A percentile compares a stretch with the other conserved stretches of the same genome.
Evolutionary conservation across 2,329 filamentous ascomycete species (phyloP).

Genomic region (Chaetomiaceae sp.): DNA sequence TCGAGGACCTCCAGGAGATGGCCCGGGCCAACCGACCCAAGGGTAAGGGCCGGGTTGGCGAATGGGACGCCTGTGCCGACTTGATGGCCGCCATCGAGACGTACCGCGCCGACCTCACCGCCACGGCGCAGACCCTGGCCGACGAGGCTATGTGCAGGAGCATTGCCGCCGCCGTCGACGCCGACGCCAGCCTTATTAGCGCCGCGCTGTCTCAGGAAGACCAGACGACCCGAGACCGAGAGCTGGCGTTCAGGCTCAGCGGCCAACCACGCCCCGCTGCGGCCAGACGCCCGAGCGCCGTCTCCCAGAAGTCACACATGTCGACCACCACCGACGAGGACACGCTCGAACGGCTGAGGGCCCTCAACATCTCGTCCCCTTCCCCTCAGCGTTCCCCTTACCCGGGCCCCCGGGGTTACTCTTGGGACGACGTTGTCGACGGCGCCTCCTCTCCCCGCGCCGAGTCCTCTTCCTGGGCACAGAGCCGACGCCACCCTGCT

Average conservation of each 20-base stretch:
- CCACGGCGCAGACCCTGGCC: background rate
- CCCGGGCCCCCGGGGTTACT: too few species aligned
- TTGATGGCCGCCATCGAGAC: slow-evolving; percentile 11
- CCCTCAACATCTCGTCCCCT: background rate
- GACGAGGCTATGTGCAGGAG: slow-evolving; percentile 23
- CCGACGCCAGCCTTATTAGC: slow-evolving; percentile 16
- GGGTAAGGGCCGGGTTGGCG: slow-evolving; percentile 21
- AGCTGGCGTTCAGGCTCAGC: slow-evolving; percentile 11
- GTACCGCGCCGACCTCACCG: slow-evolving; percentile 18
- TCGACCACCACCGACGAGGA: background rate
- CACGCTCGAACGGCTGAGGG: background rate
- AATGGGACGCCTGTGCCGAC: slow-evolving; percentile 11
- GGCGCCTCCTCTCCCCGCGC: too few species aligned
- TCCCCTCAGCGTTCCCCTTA: too few species aligned
- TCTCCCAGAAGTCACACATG: background rate
- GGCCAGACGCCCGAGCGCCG: background rate
- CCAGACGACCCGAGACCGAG: slow-evolving; percentile 15
- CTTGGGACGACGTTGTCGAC: too few species aligned
- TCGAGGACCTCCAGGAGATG: slow-evolving; percentile 19
- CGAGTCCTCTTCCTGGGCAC: slow-evolving; percentile 20
- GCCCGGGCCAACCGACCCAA: slow-evolving; percentile 15
- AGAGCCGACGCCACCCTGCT: background rate
- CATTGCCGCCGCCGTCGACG: slow-evolving; percentile 20
- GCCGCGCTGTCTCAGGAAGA: slow-evolving; percentile 12
- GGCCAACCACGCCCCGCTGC: background rate